Percentiles rank a stretch among this genome's conserved stretches.
These are phyloP conservation scores for Laetiporus sulphureus DNA, from an alignment of 1,284 basidiomycete species.

Conservation along the genomic window DNA sequence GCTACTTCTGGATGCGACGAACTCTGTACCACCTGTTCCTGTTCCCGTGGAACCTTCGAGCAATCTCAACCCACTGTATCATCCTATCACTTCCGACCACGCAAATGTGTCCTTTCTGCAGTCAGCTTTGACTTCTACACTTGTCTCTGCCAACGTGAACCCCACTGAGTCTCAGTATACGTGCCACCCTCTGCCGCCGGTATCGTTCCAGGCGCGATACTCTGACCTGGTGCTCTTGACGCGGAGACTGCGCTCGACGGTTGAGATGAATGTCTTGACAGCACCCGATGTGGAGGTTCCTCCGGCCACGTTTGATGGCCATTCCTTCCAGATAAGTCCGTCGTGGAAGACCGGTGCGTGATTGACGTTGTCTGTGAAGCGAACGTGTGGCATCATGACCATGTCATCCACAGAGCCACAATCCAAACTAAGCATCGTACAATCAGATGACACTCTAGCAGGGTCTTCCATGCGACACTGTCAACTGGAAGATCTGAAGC, in stretches of 20 bases:
- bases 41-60: neutral
- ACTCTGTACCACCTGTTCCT: neutral
- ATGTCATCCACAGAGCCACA: too few species aligned
- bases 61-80: slow-evolving; percentile 4
- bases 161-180: too few species aligned
- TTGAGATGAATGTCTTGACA: neutral
- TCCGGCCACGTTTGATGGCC: neutral
- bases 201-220: slow-evolving; percentile 13
- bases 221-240: slow-evolving; percentile 13
- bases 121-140: slow-evolving; percentile 4
- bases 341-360: slow-evolving; percentile 1
- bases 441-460: too few species aligned
- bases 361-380: too few species aligned
- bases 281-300: neutral
- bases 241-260: slow-evolving; percentile 9
- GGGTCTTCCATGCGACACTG: too few species aligned
- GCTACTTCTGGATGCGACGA: slow-evolving; percentile 7
- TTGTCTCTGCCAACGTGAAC: slow-evolving; percentile 1
- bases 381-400: too few species aligned
- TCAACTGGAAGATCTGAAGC: too few species aligned
- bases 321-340: neutral
- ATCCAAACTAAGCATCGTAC: too few species aligned
- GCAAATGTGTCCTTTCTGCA: slow-evolving; percentile 6
- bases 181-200: slow-evolving; percentile 9
- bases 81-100: too few species aligned